phyloP scores from a whole-genome alignment of 1,284 basidiomycete species.

The Coniophora puteana region DNA sequence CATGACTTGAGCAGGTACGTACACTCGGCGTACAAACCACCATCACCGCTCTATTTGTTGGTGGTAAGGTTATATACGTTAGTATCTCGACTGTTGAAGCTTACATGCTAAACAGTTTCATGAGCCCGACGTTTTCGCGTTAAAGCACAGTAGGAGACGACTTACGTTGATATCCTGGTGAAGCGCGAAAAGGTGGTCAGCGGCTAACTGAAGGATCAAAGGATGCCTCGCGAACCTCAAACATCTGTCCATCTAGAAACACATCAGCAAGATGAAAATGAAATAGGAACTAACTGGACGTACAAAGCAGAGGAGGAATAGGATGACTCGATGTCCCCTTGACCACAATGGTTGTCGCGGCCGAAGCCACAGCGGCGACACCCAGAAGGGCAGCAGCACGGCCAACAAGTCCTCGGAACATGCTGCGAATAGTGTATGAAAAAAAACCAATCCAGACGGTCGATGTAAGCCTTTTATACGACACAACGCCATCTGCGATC shows the following conservation, averaged over 20 bases:
- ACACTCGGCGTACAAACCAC: conserved; percentile 57
- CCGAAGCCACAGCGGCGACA: too few relatives aligned
- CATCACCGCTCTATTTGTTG: conserved; percentile 48
- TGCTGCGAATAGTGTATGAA: too few relatives aligned
- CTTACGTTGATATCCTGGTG: conserved; percentile 51
- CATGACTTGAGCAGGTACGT: conserved; percentile 11
- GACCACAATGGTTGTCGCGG: conserved; percentile 36
- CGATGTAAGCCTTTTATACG: too few relatives aligned
- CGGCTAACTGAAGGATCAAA: background rate
- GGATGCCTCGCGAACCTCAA: conserved; percentile 35
- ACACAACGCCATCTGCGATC: too few relatives aligned
- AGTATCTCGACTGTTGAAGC: conserved; percentile 10
- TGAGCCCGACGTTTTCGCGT: background rate
- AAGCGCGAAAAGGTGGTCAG: background rate
- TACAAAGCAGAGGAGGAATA: conserved; percentile 50
- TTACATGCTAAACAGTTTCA: conserved; percentile 41
- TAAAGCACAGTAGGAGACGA: conserved; percentile 14
- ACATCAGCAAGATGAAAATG: conserved; percentile 2
- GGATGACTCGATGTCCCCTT: conserved; percentile 44
- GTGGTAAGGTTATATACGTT: conserved; percentile 7
- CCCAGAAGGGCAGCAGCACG: too few relatives aligned
- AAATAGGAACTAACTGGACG: conserved; percentile 22
- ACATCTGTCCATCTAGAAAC: conserved; percentile 59
- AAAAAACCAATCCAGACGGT: too few relatives aligned
- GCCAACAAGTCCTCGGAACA: too few relatives aligned